A percentile compares a stretch with the other conserved stretches of the same genome.
Evolutionary conservation across 169 alveolate genomes (phyloP).

Genomic region (Cryptosporidium andersoni): DNA sequence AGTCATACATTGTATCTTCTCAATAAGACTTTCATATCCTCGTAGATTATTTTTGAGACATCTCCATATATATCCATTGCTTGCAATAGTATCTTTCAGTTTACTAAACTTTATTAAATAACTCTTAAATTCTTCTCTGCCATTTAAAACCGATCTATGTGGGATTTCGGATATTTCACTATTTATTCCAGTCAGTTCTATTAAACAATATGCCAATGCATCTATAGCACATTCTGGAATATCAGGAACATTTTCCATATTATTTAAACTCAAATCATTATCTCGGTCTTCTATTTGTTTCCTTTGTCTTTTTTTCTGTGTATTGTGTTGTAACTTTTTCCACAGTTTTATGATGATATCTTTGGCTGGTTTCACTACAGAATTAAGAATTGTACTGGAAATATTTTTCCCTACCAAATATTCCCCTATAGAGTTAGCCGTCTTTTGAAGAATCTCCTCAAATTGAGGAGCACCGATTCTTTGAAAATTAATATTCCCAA

Average conservation of each 20-base stretch:
- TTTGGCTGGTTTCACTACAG: conserved; percentile 29
- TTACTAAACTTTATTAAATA: conserved; percentile 47
- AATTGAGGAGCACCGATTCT: conserved; percentile 75
- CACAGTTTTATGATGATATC: conserved; percentile 33
- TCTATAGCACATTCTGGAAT: conserved; percentile 41
- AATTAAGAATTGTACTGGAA: conserved; percentile 27
- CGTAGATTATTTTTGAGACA: conserved; percentile 42
- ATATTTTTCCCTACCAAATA: conserved; percentile 11
- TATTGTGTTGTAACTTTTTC: background rate
- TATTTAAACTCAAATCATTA: conserved; percentile 9
- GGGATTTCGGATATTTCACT: conserved; percentile 26
- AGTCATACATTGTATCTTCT: conserved; percentile 65
- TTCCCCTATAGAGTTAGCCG: conserved; percentile 51
- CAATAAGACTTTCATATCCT: conserved; percentile 49
- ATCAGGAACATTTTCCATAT: conserved; percentile 21
- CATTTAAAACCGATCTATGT: conserved; percentile 71
- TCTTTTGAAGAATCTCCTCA: conserved; percentile 56
- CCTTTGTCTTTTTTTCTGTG: conserved; percentile 35
- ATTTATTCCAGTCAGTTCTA: conserved; percentile 55
- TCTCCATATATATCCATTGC: conserved; percentile 64
- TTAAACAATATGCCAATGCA: conserved; percentile 37
- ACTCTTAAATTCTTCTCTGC: conserved; percentile 73
- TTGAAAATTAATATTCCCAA: conserved; percentile 52
- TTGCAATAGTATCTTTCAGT: conserved; percentile 38
- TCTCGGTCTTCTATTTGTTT: background rate